phyloP scores from a whole-genome alignment of 1,139 yeast species.

The Suhomyces choctaworum region DNA sequence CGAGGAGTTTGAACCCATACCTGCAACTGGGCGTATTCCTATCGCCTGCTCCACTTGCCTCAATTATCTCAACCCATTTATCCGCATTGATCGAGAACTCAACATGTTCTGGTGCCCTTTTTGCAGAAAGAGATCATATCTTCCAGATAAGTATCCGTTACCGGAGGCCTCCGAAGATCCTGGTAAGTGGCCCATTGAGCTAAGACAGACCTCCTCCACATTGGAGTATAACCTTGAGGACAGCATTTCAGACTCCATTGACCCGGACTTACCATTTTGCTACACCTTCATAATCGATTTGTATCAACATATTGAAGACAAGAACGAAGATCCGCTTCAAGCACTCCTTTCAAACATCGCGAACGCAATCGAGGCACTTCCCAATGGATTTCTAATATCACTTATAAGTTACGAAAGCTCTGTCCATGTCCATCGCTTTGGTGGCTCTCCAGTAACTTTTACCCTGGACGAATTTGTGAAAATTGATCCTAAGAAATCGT shows the following conservation, averaged over 20 bases:
- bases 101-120: slow-evolving; percentile 46
- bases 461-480: background rate
- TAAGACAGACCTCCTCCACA: slow-evolving; percentile 25
- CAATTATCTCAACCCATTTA: slow-evolving; percentile 30
- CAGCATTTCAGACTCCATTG: slow-evolving; percentile 19
- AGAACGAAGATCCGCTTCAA: slow-evolving; percentile 20
- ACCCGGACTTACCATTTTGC: slow-evolving; percentile 14
- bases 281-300: slow-evolving; percentile 31
- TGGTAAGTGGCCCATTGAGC: slow-evolving; percentile 30
- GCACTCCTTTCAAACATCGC: slow-evolving; percentile 21
- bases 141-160: slow-evolving; percentile 23
- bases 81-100: slow-evolving; percentile 32
- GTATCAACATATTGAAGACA: slow-evolving; percentile 32
- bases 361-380: slow-evolving; percentile 22
- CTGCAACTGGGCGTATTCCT: slow-evolving; percentile 14
- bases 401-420: slow-evolving; percentile 32
- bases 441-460: background rate
- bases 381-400: slow-evolving; percentile 25
- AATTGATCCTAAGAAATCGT: slow-evolving; percentile 1
- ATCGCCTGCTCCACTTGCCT: slow-evolving; percentile 31
- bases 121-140: slow-evolving; percentile 27
- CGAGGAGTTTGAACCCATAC: slow-evolving; percentile 6
- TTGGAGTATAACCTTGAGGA: slow-evolving; percentile 32
- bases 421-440: slow-evolving; percentile 28
- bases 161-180: slow-evolving; percentile 18